These are phyloP conservation scores for Hordeum pubiflorum DNA, from an alignment of 202 grass and related monocot species.

Conservation along the genomic window DNA sequence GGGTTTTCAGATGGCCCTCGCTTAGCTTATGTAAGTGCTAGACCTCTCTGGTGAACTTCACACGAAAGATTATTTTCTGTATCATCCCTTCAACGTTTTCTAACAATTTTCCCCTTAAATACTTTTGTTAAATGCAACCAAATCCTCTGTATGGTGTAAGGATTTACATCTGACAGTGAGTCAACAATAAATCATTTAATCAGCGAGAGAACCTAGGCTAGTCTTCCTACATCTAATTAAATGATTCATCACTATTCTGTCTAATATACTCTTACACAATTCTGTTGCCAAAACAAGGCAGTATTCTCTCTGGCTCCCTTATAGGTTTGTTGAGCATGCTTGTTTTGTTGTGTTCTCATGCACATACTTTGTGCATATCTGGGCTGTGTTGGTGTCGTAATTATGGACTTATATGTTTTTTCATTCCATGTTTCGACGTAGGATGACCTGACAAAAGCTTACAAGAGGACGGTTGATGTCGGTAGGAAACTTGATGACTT, in stretches of 20 bases:
- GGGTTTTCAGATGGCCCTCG: slow-evolving; percentile 61
- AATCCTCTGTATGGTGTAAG: not conserved
- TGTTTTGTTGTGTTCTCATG: slow-evolving; percentile 1
- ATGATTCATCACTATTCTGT: not conserved
- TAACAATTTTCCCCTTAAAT: not conserved
- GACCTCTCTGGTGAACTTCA: not conserved
- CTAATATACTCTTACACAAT: slow-evolving; percentile 8
- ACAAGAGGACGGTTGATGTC: slow-evolving; percentile 71
- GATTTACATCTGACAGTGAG: slow-evolving; percentile 5
- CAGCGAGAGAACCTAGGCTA: not conserved
- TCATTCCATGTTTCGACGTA: slow-evolving; percentile 43
- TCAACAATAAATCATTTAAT: slow-evolving; percentile 10
- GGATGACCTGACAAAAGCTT: slow-evolving; percentile 83
- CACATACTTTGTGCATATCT: not conserved
- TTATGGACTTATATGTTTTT: slow-evolving; percentile 19
- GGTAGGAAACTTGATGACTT: slow-evolving; percentile 71
- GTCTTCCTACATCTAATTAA: not conserved
- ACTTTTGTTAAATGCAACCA: not conserved
- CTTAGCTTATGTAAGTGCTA: slow-evolving; percentile 69
- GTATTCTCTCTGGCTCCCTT: slow-evolving; percentile 14
- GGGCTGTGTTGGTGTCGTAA: slow-evolving; percentile 7
- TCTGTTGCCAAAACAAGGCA: not conserved
- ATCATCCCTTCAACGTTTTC: not conserved
- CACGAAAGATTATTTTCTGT: not conserved
- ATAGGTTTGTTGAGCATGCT: slow-evolving; percentile 10